Conservation (phyloP, 139 green algal genomes). For the Chlamydomonas sp. region DNA sequence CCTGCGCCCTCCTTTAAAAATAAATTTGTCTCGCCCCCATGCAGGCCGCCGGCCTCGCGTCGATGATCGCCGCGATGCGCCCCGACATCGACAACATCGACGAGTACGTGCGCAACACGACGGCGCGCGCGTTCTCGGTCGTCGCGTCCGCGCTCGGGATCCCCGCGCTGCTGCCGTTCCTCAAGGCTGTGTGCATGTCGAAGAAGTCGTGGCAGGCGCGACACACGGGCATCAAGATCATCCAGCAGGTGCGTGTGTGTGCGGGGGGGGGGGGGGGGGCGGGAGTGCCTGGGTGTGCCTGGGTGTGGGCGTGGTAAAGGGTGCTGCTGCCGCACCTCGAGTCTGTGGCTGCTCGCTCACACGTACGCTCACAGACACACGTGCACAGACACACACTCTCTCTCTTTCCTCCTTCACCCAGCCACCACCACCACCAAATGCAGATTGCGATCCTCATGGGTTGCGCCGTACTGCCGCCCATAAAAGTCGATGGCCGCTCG, state of each 20-base stretch:
- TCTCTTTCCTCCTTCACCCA: constrained; percentile 25
- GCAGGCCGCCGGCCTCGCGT: constrained; percentile 79
- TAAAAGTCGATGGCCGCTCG: constrained; percentile 89
- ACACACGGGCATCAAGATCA: constrained; percentile 99
- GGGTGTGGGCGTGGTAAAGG: constrained; percentile 21
- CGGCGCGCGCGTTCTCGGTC: constrained; percentile 70
- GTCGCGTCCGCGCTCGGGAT: constrained; percentile 94
- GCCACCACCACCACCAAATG: no score
- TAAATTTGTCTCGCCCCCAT: no score
- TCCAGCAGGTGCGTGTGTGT: no score
- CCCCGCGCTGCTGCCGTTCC: constrained; percentile 92
- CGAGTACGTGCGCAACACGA: constrained; percentile 97
- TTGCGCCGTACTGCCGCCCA: constrained; percentile 94
- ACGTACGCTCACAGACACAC: no score
- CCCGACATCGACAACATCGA: constrained; percentile 99
- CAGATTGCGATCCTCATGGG: constrained; percentile 98
- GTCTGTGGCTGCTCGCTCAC: constrained; percentile 47
- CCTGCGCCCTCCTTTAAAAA: not conserved
- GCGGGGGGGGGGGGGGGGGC: no score
- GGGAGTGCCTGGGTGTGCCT: not conserved
- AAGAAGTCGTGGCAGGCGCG: constrained; percentile 97
- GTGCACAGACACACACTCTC: not conserved
- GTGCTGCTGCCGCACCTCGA: constrained; percentile 75
- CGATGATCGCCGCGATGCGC: constrained; percentile 98
- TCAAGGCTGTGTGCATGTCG: constrained; percentile 95